Base-by-base conservation (phyloP, 2,329 filamentous ascomycete genomes). In the Botryotinia narcissicola region DNA sequence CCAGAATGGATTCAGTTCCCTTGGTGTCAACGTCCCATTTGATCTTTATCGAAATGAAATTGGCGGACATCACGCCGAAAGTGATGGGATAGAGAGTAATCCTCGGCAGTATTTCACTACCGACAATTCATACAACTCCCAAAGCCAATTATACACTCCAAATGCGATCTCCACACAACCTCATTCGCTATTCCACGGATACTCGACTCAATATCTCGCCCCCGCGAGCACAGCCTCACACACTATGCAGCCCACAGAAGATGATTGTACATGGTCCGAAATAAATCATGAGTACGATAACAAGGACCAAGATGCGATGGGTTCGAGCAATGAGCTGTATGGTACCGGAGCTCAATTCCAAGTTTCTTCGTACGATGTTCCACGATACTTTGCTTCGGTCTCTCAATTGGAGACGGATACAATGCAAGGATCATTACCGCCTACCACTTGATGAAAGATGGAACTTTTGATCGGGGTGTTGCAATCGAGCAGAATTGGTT, bases 311-410 rank as follows among this genome's bases (percentile, higher is more conserved):
- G 35, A 42, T 18, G n/a, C 44, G 9, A 37, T 25, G 14, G 22
- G 25, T 32, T 44, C 1, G 25, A 37, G 20, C 16, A 10, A 35
- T 18, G 35, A 71, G 42, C 25, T 71, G 3, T 25, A 54, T 32
- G 59, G 70, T 9, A 42, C 63, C 10, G 70, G 70, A 66, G 37
- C 20, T 12, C 70, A 71, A 40, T 71, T 71, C 42, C n/a, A 44
- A 40, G 48, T 25, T 7, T 69, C 14, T 42, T 29, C 48, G 25
- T 16, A 42, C 16, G 48, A 69, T 4, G 8, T n/a, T 1, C 37
- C n/a, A 29, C 37, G 1, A 44, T 57, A 10, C 25, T 32, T 37
- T 14, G 18, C 18, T 12, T 69, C 48, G 18, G n/a, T 69, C 37
- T 69, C 37, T 69, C 66, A 69, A 25, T 29, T 69, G 37, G 66